A percentile compares a stretch with the other conserved stretches of the same genome.
phyloP scores from a whole-genome alignment of 1,284 basidiomycete species.

The Marasmius tenuissimus region DNA sequence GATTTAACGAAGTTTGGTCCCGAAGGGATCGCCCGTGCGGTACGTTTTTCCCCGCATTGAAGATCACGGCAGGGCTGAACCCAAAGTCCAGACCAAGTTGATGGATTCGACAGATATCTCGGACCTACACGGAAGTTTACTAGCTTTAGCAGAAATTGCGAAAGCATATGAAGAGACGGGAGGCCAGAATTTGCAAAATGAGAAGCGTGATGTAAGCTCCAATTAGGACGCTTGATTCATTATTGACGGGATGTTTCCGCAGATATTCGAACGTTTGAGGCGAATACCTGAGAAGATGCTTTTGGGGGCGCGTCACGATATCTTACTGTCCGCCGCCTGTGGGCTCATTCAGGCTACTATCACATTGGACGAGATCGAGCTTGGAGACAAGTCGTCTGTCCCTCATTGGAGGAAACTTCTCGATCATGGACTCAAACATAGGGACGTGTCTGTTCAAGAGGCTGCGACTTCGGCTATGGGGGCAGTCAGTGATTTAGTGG shows the following conservation, averaged over 20 bases:
- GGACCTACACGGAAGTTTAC: slow-evolving; percentile 83
- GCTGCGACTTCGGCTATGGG: slow-evolving; percentile 68
- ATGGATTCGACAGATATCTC: slow-evolving; percentile 67
- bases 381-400: slow-evolving; percentile 37
- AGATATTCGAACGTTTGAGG: slow-evolving; percentile 62
- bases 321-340: slow-evolving; percentile 77
- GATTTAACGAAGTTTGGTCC: slow-evolving; percentile 58
- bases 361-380: slow-evolving; percentile 52
- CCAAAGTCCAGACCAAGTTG: slow-evolving; percentile 46
- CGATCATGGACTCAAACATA: slow-evolving; percentile 73
- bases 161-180: slow-evolving; percentile 40
- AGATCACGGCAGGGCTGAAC: slow-evolving; percentile 4
- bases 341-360: slow-evolving; percentile 68
- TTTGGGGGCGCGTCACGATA: slow-evolving; percentile 71
- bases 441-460: slow-evolving; percentile 68
- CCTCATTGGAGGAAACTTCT: slow-evolving; percentile 71
- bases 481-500: slow-evolving; percentile 63
- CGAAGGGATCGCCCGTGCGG: slow-evolving; percentile 48
- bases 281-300: slow-evolving; percentile 57
- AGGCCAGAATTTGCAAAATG: slow-evolving; percentile 25
- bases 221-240: slow-evolving; percentile 11
- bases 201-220: slow-evolving; percentile 29
- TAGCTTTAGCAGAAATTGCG: slow-evolving; percentile 74
- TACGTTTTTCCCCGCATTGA: slow-evolving; percentile 29
- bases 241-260: slow-evolving; percentile 8